A percentile compares a stretch with the other conserved stretches of the same genome.
phyloP scores from a whole-genome alignment of 1,284 basidiomycete genomes.

The Phaffia rhodozyma region DNA sequence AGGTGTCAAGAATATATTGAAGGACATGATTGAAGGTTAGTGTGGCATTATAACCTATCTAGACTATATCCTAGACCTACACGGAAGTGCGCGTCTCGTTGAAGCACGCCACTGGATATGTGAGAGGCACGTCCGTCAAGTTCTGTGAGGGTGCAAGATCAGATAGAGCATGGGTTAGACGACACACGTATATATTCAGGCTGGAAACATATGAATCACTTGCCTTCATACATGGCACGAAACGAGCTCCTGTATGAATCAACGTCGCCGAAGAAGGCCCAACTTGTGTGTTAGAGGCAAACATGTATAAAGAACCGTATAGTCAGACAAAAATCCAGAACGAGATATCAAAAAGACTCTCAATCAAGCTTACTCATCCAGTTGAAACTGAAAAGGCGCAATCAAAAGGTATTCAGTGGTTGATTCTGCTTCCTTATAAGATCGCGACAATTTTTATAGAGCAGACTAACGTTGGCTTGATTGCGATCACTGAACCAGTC shows the following conservation, averaged over 20 bases:
- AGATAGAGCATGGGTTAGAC: slow-evolving; percentile 22
- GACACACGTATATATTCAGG: slow-evolving; percentile 20
- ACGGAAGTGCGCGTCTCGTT: slow-evolving; percentile 29
- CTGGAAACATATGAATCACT: slow-evolving; percentile 18
- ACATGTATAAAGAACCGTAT: slow-evolving; percentile 51
- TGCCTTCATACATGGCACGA: slow-evolving; percentile 73
- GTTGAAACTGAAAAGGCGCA: slow-evolving; percentile 3
- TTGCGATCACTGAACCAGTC: slow-evolving; percentile 67
- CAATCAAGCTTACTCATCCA: slow-evolving; percentile 33
- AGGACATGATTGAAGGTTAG: slow-evolving; percentile 1
- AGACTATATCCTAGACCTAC: slow-evolving; percentile 16
- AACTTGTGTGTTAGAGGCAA: slow-evolving; percentile 30
- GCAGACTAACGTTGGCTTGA: slow-evolving; percentile 39
- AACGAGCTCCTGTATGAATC: slow-evolving; percentile 77
- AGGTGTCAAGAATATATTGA: slow-evolving; percentile 36
- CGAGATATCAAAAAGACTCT: slow-evolving; percentile 11
- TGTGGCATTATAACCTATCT: no score
- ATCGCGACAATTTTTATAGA: background rate
- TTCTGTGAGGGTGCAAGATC: slow-evolving; percentile 18
- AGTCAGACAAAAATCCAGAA: slow-evolving; percentile 40
- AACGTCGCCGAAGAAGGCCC: slow-evolving; percentile 75
- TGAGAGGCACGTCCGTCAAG: slow-evolving; percentile 49
- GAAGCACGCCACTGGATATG: slow-evolving; percentile 53
- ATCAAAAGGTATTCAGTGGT: background rate
- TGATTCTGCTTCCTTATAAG: no score